These are phyloP conservation scores for Dioszegia hungarica DNA, from an alignment of 768 basidiomycete genomes.

Conservation along the genomic window DNA sequence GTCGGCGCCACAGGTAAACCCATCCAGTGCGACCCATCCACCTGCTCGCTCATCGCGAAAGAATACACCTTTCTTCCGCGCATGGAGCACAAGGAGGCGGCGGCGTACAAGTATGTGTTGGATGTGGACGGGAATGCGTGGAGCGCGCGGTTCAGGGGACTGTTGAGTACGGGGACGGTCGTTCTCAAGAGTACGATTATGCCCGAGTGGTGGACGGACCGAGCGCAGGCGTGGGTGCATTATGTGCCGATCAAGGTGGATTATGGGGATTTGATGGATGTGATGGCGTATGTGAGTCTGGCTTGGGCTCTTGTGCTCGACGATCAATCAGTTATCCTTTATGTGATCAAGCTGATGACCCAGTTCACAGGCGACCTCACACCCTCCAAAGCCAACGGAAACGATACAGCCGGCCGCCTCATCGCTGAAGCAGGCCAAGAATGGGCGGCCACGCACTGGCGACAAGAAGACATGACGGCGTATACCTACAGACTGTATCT, in stretches of 20 bases:
- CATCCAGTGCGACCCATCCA: conserved; percentile 35
- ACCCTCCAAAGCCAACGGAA: conserved; percentile 14
- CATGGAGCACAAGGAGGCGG: conserved; percentile 29
- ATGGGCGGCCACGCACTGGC: conserved; percentile 39
- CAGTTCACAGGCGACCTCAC: conserved; percentile 30
- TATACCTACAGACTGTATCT: conserved; percentile 45
- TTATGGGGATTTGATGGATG: conserved; percentile 38
- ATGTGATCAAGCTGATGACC: background rate
- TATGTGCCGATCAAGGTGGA: conserved; percentile 42
- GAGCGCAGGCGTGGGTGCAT: conserved; percentile 48
- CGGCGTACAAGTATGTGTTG: conserved; percentile 40
- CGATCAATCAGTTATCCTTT: background rate
- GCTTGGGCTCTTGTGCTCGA: conserved; percentile 15
- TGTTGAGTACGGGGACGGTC: conserved; percentile 30
- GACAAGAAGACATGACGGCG: conserved; percentile 44
- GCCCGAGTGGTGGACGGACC: conserved; percentile 46
- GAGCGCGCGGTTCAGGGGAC: conserved; percentile 44
- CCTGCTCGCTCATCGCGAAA: conserved; percentile 34
- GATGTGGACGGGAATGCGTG: conserved; percentile 48
- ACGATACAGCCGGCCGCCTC: conserved; percentile 21
- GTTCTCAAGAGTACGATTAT: conserved; percentile 45
- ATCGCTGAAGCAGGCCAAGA: conserved; percentile 35
- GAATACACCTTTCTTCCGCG: conserved; percentile 25
- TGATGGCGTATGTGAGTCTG: conserved; percentile 28
- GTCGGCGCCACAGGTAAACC: conserved; percentile 32